Percentiles rank a stretch among this genome's conserved stretches.
These are phyloP conservation scores for Piper betle DNA, from an alignment of 164 flowering plant species.

Conservation along the genomic window DNA sequence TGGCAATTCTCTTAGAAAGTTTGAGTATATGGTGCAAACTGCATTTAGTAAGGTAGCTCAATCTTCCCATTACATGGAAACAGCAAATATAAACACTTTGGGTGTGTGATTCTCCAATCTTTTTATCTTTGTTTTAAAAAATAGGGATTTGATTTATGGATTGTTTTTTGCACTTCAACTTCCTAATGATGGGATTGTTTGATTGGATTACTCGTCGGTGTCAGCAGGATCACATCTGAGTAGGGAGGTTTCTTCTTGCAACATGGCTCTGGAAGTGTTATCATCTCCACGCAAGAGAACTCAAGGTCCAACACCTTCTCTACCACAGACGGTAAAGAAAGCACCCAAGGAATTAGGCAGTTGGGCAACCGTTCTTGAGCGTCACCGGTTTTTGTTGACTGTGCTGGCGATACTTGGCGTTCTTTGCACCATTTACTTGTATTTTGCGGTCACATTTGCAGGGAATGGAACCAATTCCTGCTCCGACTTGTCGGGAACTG, in stretches of 20 bases:
- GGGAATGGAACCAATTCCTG: conserved; percentile 35
- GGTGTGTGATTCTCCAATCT: no score
- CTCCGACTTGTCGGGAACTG: conserved; percentile 33
- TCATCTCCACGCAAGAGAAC: conserved; percentile 40
- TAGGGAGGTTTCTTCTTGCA: neutral
- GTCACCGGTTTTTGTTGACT: conserved; percentile 70
- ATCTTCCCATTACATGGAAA: no score
- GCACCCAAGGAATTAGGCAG: conserved; percentile 44
- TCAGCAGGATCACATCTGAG: neutral
- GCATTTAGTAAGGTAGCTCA: no score
- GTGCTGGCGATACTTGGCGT: conserved; percentile 40
- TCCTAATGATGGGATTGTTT: no score
- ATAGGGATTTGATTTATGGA: neutral
- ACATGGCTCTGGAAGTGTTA: conserved; percentile 36
- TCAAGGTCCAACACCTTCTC: conserved; percentile 17
- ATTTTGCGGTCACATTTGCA: conserved; percentile 58
- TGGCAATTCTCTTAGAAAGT: no score
- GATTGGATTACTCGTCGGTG: neutral
- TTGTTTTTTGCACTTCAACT: no score
- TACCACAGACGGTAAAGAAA: conserved; percentile 32
- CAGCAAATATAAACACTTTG: no score
- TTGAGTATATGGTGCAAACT: no score
- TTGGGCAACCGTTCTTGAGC: conserved; percentile 36
- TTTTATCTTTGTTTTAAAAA: no score
- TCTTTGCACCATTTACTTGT: conserved; percentile 64